Evolutionary conservation across 116 monocot genomes (phyloP).

Genomic region (Trichopus zeylanicus): DNA sequence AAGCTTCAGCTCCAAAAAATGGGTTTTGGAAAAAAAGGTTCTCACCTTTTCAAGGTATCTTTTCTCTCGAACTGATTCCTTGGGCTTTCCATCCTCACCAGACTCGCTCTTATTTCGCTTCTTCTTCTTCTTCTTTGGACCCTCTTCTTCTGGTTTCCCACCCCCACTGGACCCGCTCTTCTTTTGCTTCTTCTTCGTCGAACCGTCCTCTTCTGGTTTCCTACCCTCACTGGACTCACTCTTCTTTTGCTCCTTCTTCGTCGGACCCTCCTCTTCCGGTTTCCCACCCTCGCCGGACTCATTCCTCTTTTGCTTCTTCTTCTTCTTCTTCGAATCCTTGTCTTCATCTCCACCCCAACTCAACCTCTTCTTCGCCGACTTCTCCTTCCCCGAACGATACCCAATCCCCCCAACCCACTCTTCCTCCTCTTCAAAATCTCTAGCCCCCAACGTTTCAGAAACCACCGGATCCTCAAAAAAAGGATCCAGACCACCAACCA

Average conservation of each 20-base stretch:
- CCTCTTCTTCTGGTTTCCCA: conserved; percentile 4
- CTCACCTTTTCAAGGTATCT: conserved; percentile 54
- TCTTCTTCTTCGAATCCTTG: conserved; percentile 13
- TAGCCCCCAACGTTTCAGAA: conserved; percentile 3
- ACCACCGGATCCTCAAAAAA: conserved; percentile 10
- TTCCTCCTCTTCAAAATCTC: not conserved
- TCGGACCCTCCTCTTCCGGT: not conserved
- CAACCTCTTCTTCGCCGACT: conserved; percentile 24
- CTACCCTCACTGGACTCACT: conserved; percentile 8
- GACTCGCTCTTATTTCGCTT: conserved; percentile 15
- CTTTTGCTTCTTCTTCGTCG: conserved; percentile 22
- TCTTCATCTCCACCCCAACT: conserved; percentile 17
- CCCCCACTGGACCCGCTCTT: conserved; percentile 10
- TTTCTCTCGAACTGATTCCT: conserved; percentile 37
- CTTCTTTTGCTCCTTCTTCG: conserved; percentile 25
- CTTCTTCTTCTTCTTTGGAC: conserved; percentile 24
- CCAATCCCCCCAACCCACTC: no score
- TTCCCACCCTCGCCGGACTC: conserved; percentile 12
- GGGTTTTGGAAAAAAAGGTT: not conserved
- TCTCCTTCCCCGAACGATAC: not conserved
- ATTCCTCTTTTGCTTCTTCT: conserved; percentile 16
- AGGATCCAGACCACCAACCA: conserved; percentile 35
- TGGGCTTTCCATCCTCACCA: conserved; percentile 12
- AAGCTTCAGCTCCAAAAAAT: not conserved
- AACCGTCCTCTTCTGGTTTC: conserved; percentile 1